Evolutionary conservation across 2,329 filamentous ascomycete species (phyloP).

Genomic region (Beauveria rudraprayagi): DNA sequence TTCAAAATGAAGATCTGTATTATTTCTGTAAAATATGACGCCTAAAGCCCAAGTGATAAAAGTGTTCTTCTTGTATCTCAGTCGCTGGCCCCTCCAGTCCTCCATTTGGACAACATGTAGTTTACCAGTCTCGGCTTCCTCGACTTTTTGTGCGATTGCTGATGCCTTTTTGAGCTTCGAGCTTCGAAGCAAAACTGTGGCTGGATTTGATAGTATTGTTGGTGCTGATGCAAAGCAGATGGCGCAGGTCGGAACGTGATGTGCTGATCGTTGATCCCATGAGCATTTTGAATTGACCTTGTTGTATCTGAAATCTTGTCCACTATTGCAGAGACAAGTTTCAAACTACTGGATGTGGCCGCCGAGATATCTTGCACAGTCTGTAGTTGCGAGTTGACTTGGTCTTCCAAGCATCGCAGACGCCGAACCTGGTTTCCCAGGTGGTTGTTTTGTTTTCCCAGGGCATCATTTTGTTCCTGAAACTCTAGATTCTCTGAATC

Average conservation of each 20-base stretch:
- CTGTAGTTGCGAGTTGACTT: slow-evolving; percentile 3
- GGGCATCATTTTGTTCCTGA: slow-evolving; percentile 20
- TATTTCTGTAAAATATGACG: not conserved
- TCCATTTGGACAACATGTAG: slow-evolving; percentile 7
- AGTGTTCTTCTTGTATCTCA: not conserved
- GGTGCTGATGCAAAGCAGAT: not conserved
- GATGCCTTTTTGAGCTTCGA: not conserved
- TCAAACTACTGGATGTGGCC: not conserved
- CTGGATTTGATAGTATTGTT: not conserved
- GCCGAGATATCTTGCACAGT: slow-evolving; percentile 16
- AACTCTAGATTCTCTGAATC: slow-evolving; percentile 16
- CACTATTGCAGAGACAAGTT: not conserved
- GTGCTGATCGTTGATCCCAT: not conserved
- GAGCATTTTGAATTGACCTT: not conserved
- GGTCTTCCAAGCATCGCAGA: slow-evolving; percentile 1
- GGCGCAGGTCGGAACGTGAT: not conserved
- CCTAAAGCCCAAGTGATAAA: not conserved
- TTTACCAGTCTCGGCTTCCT: not conserved
- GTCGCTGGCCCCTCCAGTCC: not conserved
- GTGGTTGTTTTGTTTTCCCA: slow-evolving; percentile 10
- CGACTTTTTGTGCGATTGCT: not conserved
- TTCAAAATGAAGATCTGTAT: not conserved
- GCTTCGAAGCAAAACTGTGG: slow-evolving; percentile 5
- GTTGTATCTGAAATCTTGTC: too few species aligned
- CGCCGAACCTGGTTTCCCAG: slow-evolving; percentile 16